Conservation (phyloP, 2,329 filamentous ascomycete species). For the Neofusicoccum sp. region DNA sequence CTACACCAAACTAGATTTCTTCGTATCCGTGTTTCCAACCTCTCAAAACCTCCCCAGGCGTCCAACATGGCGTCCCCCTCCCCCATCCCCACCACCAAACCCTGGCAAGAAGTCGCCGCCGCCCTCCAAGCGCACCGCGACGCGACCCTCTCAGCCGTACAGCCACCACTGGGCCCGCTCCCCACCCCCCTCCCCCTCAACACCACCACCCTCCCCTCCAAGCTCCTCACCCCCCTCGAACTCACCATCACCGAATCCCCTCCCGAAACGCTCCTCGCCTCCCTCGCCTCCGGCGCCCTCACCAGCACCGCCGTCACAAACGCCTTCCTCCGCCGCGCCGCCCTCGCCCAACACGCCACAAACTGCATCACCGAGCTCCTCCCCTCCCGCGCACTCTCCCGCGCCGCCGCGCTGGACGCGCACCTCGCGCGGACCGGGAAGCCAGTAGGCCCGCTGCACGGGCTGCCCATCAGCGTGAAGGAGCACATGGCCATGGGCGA, state of each 20-base stretch:
- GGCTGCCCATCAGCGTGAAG: constrained; percentile 51
- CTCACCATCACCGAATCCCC: constrained; percentile 37
- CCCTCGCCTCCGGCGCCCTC: constrained; percentile 27
- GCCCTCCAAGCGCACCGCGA: constrained; percentile 49
- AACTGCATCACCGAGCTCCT: constrained; percentile 43
- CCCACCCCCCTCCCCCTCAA: constrained; percentile 42
- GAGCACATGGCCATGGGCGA: constrained; percentile 53
- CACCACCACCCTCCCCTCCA: constrained; percentile 46
- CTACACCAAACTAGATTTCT: too few relatives aligned
- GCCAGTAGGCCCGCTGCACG: constrained; percentile 46
- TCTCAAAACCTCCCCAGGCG: neutral
- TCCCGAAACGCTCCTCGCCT: constrained; percentile 31
- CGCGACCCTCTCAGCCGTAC: constrained; percentile 42
- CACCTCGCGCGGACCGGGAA: constrained; percentile 34
- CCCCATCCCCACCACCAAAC: constrained; percentile 8
- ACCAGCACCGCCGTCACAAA: constrained; percentile 45
- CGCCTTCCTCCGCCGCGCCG: constrained; percentile 55
- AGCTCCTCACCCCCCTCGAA: constrained; percentile 35
- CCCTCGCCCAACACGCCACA: constrained; percentile 58
- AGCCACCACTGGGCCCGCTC: constrained; percentile 41
- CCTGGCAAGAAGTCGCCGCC: constrained; percentile 50
- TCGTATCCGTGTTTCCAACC: neutral
- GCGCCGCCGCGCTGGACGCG: constrained; percentile 31
- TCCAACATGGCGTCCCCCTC: neutral
- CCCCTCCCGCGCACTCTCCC: constrained; percentile 34